A percentile compares a stretch with the other conserved stretches of the same genome.
Evolutionary conservation across 345 rosid genomes (phyloP).

Genomic region (Hypericum perforatum): DNA sequence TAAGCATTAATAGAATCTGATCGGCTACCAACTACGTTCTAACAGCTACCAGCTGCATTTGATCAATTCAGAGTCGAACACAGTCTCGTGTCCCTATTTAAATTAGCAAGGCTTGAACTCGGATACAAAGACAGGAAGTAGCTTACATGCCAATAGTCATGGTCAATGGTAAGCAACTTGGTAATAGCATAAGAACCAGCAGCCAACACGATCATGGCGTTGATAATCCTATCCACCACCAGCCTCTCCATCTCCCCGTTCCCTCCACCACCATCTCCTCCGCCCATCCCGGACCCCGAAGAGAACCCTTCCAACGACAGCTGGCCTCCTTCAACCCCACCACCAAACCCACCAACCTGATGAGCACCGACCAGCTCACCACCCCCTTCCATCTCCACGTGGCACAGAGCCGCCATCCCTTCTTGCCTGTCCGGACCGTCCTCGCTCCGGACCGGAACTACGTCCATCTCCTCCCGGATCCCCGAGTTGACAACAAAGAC

Average conservation of each 20-base stretch:
- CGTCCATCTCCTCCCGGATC: conserved; percentile 44
- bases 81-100: no score
- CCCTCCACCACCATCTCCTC: conserved; percentile 8
- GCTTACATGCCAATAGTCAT: conserved; percentile 86
- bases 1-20: no score
- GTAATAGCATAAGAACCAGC: conserved; percentile 75
- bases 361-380: conserved; percentile 30
- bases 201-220: conserved; percentile 70
- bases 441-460: conserved; percentile 51
- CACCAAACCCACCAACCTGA: conserved; percentile 53
- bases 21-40: no score
- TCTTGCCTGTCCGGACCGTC: conserved; percentile 49
- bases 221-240: conserved; percentile 53
- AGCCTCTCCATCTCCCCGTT: conserved; percentile 42
- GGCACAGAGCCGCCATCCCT: conserved; percentile 30
- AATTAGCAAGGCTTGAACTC: neutral
- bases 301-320: conserved; percentile 74
- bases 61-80: no score
- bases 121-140: neutral
- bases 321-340: conserved; percentile 34
- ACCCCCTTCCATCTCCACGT: conserved; percentile 36
- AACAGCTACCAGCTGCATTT: no score
- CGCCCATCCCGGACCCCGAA: conserved; percentile 25
- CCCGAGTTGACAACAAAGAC: conserved; percentile 33
- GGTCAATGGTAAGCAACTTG: conserved; percentile 84